Base-by-base conservation (phyloP, 371 early-diverging fungal genomes). In the Cokeromyces recurvatus region DNA sequence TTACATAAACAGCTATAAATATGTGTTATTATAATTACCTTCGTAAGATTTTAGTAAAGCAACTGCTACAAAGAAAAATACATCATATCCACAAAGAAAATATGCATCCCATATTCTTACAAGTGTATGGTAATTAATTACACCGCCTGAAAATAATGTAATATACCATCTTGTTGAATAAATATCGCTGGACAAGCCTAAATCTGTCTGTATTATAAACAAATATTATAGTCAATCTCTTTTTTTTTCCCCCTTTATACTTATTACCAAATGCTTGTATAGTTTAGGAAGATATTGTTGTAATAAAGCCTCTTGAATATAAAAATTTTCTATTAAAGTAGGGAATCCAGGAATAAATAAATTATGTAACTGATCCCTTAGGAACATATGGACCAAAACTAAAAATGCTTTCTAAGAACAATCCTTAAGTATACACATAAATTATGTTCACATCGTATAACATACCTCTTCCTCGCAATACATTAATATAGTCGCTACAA, bases 401-500 rank as follows among this genome's bases (percentile, higher is more conserved):
- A 71, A 47, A 53, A 82, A 84, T 29, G 29, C 52, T 38, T 39
- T 51, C 43, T 56, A 58, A 0, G 14, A 5, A 14, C 19, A 31
- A 39, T 8, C 8, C 29, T 11, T 11, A 29, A 5, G 29, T 29
- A 8, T 11, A 29, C 11, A 5, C 29, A 29, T 8, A 8, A 21
- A 19, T 20, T 7, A 23, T 23, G 2, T 46, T 25, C 17, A 25
- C 17, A 22, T 35, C 7, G 32, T 34, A 11, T 38, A 34, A 15
- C 31, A 42, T 64, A 78, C 91, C 77, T 93, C 97, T 51, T 94
- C 94, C 39, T 92, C 88, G 81, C 88, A 93, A 62, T 91, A 91
- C 58, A 91, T 74, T 46, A 96, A 66, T 64, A 97, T 62, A 9
- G 90, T 87, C 1, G 92, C 93, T 0, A 79, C 92, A n/a, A 97